Evolutionary conservation across 352 stramenopile genomes (phyloP), one percentile per base, ranked within the genome.

Genomic region (Globisporangium rhizosaccharum): DNA sequence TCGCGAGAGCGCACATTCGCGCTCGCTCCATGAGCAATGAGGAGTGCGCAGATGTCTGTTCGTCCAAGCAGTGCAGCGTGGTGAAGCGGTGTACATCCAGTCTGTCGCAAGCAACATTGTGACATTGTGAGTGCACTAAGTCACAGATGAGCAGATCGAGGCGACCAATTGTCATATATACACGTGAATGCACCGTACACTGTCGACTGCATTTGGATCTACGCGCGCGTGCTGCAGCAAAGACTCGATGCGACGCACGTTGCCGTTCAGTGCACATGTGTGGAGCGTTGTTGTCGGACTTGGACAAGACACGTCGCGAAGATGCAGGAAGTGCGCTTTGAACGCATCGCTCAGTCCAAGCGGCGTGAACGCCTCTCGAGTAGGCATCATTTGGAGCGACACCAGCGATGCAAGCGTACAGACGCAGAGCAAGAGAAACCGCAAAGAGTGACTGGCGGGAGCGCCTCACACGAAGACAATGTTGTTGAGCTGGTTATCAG

Each of bases 41-140:
- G 57, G 18, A 81, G 20, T 2, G 65, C 53, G 50, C 68, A 78
- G 5, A 73, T 59, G 46, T 65, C 56, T 7, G 51, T 11, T 26
- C 66, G 54, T 5, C 70, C 72, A 41, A 81, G 67, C 15, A 81
- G 62, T 18, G 70, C 64, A 5, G 70, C 70, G 41, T 81, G 72
- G 12, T 79, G 67, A 9, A 81, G 53, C 14, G 65, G 39, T 17
- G 59, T 66, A 30, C 57, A 67, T 5, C 70, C 72, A 25, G 55
- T 67, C 70, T 80, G 48, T 33, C 30, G 9, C 30, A 36, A 36
- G 30, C 30, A 36, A 36, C 30, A 36, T 36, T 9, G 30, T 36
- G 30, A 36, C 23, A 23, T 23, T 23, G 23, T 23, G 23, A 23
- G 23, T 23, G 23, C 23, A 23, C 23, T 23, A 23, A 23, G 23